Base-by-base conservation (phyloP, 441 rosid genomes). In the Viola pubescens region DNA sequence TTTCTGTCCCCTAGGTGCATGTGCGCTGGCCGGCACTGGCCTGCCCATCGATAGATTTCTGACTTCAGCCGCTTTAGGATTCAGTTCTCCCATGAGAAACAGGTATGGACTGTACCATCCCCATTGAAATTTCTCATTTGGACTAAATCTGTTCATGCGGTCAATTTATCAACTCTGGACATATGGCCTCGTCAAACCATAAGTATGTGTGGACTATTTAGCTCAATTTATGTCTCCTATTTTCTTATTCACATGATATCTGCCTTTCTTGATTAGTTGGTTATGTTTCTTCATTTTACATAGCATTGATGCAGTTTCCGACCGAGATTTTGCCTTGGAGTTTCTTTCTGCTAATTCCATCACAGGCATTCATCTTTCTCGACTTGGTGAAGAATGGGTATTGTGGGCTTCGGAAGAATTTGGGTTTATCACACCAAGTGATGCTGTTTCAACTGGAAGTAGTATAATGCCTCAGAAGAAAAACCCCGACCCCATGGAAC, bases 391-490 rank as follows among this genome's bases (percentile, higher is more conserved):
- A 74, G 97, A 94, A 50, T 94, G 96, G 94, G 98, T 94, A 56
- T 73, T 89, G 46, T 94, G 97, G 98, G 98, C 97, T 7, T 86
- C 97, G 3, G 98, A 94, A 72, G 98, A 89, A 78, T 89, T 89
- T 63, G 97, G 96, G 54, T 89, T 86, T 68, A 66, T 94, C 65
- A 84, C 77, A 9, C 95, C 95, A 48, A 94, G 94, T 51, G 97
- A 94, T 73, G 74, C 91, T 4, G 95, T 90, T 59, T 94, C 97
- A 43, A 86, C 97, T 0, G 96, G 98, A 67, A 90, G 98, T 57
- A 94, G 96, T 73, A 94, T 94, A 74, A 94, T 94, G 98, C 97
- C 98, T 59, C 98, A 89, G 76, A 88, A 94, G 88, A 89, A 94
- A 76, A 94, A 89, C 75, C 96, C 96, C 48, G 97, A 94, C 73